Conservation (phyloP, 192 early-diverging fungal genomes). For the Coemansia brasiliensis region DNA sequence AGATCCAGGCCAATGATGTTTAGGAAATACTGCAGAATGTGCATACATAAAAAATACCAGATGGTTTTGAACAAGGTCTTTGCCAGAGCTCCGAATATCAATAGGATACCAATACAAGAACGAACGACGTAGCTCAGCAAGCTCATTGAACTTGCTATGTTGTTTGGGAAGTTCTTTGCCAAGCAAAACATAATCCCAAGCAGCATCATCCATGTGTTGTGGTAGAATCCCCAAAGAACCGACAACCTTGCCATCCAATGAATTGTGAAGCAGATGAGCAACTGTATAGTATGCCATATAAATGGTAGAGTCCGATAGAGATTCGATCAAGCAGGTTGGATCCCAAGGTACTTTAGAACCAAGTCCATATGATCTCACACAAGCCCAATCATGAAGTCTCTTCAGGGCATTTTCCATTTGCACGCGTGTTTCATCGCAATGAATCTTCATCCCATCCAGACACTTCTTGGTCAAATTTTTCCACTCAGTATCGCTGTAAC, state of each 20-base stretch:
- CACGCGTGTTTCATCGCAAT: constrained; percentile 77
- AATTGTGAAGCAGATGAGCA: constrained; percentile 83
- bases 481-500: constrained; percentile 94
- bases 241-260: constrained; percentile 76
- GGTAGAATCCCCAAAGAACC: constrained; percentile 76
- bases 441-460: constrained; percentile 79
- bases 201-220: constrained; percentile 87
- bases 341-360: constrained; percentile 96
- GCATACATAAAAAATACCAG: constrained; percentile 96
- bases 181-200: constrained; percentile 90
- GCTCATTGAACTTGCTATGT: constrained; percentile 57
- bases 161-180: constrained; percentile 63
- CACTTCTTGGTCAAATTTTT: constrained; percentile 71
- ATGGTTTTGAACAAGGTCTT: constrained; percentile 98
- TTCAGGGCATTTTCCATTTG: constrained; percentile 83
- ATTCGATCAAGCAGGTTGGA: constrained; percentile 88
- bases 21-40: constrained; percentile 93
- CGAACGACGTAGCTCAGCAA: constrained; percentile 82
- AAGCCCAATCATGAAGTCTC: constrained; percentile 97
- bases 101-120: constrained; percentile 98
- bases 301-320: constrained; percentile 96
- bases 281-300: constrained; percentile 99
- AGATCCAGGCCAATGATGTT: constrained; percentile 82
- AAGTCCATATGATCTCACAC: constrained; percentile 90
- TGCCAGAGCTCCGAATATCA: constrained; percentile 93